Evolutionary conservation across 306 rosid genomes (phyloP).

Genomic region (Myrica gale): DNA sequence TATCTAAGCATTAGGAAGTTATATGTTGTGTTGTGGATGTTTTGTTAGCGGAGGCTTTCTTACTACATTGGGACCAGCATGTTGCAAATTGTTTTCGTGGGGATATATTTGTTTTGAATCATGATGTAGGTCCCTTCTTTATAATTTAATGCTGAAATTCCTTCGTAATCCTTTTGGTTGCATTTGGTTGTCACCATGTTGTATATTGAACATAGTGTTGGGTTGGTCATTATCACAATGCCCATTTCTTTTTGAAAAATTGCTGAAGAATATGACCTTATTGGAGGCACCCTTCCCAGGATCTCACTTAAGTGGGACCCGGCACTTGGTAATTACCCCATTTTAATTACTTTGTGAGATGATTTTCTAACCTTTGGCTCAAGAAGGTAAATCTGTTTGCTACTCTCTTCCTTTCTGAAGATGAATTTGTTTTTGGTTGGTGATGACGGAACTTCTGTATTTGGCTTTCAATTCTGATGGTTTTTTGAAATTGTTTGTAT

Average conservation of each 20-base stretch:
- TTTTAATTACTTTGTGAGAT: neutral
- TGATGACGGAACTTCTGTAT: neutral
- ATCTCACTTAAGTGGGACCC: neutral
- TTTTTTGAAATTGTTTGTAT: neutral
- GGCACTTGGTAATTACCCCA: neutral
- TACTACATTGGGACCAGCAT: neutral
- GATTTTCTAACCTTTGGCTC: neutral
- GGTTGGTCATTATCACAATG: neutral
- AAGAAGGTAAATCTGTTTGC: neutral
- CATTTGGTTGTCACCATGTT: neutral
- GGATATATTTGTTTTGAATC: neutral
- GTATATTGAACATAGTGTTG: neutral
- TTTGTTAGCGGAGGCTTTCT: neutral
- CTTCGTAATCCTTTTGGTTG: neutral
- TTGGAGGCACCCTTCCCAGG: neutral
- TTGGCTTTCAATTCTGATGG: constrained; percentile 12
- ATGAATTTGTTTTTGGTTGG: constrained; percentile 5
- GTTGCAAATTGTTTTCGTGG: neutral
- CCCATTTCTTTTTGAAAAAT: neutral
- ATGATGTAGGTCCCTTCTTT: neutral
- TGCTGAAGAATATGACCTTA: neutral
- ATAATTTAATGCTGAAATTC: neutral
- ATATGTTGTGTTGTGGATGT: neutral
- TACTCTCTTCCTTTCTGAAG: neutral
- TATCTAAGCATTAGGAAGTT: neutral